A percentile compares a stretch with the other conserved stretches of the same genome.
phyloP scores from a whole-genome alignment of 2,329 filamentous ascomycete genomes.

The Talaromyces sp. region DNA sequence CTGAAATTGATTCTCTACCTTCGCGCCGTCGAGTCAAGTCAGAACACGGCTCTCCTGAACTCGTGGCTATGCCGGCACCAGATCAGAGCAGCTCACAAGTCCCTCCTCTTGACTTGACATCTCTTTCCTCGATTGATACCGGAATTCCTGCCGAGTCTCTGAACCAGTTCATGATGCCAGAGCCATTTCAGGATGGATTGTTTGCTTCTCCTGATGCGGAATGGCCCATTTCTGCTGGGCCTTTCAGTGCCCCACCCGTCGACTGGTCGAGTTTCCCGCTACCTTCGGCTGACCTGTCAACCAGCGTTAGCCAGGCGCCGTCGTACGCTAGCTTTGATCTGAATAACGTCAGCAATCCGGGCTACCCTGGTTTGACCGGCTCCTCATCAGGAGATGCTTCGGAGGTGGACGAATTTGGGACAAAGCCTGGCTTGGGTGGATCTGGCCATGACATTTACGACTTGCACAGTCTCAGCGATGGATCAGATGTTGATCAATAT shows the following conservation, averaged over 20 bases:
- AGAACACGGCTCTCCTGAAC: constrained; percentile 45
- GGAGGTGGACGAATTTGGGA: constrained; percentile 43
- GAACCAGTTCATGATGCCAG: constrained; percentile 34
- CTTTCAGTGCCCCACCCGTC: constrained; percentile 38
- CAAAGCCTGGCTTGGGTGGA: constrained; percentile 27
- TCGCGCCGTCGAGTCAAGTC: constrained; percentile 37
- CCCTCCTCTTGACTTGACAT: constrained; percentile 37
- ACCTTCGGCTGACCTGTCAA: constrained; percentile 30
- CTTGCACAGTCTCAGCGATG: constrained; percentile 38
- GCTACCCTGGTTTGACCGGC: constrained; percentile 35
- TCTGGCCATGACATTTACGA: constrained; percentile 32
- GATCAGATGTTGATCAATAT: constrained; percentile 38
- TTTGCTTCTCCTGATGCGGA: constrained; percentile 43
- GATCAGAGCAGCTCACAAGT: constrained; percentile 32
- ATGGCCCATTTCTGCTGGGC: constrained; percentile 33
- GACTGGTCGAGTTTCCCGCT: constrained; percentile 48
- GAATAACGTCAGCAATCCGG: constrained; percentile 33
- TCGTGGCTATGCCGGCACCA: constrained; percentile 24
- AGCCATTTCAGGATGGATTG: constrained; percentile 37
- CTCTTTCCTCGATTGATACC: constrained; percentile 30
- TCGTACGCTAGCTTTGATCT: constrained; percentile 46
- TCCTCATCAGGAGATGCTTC: constrained; percentile 48
- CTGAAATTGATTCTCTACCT: constrained; percentile 27
- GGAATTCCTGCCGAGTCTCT: constrained; percentile 30
- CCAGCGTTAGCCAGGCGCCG: constrained; percentile 40